Base-by-base conservation (phyloP, 768 basidiomycete genomes). In the Postia placenta region DNA sequence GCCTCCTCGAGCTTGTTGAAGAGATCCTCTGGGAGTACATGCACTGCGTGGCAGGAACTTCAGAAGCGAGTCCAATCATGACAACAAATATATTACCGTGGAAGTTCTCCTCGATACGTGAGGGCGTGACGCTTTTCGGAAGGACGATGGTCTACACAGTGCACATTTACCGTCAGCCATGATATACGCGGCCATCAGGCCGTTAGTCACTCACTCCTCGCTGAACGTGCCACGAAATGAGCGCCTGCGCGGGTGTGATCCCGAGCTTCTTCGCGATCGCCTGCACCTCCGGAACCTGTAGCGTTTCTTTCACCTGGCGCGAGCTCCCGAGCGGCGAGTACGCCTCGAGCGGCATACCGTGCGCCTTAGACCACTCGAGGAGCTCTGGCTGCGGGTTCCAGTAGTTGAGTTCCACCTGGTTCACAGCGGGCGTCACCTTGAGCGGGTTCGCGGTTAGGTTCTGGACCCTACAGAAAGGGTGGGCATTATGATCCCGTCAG, bases 381-480 rank as follows among this genome's bases (percentile, higher is more conserved):
- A 91, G 70, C 49, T 87, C 85, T 0, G 81, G 80, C 60, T 91
- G 87, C n/a, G 87, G 85, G 60, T 81, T 77, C 75, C 79, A 86
- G 65, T 79, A 87, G 64, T 71, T 89, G 42, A 91, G 74, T 58
- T 90, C 88, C 24, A 90, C 80, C 62, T 90, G 88, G 62, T 91
- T 87, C 50, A 86, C 72, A 15, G 76, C 83, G 0, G 84, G 81
- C 50, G 69, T 68, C 55, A 79, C 71, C 60, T 78, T 85, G 57
- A 79, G 68, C 11, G 77, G 70, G 55, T 78, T 81, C 4, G 80
- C 73, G 3, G 79, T 81, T 42, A 86, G 65, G 55, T 88, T 84
- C 57, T 79, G 68, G 43, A 86, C 62, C 50, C 83, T 70, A 53
- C 4, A 17, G 11, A 33, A 7, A 22, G 19, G 17, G 17, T 39